phyloP scores from a whole-genome alignment of 2,329 filamentous ascomycete species.

The Fusarium keratoplasticum region DNA sequence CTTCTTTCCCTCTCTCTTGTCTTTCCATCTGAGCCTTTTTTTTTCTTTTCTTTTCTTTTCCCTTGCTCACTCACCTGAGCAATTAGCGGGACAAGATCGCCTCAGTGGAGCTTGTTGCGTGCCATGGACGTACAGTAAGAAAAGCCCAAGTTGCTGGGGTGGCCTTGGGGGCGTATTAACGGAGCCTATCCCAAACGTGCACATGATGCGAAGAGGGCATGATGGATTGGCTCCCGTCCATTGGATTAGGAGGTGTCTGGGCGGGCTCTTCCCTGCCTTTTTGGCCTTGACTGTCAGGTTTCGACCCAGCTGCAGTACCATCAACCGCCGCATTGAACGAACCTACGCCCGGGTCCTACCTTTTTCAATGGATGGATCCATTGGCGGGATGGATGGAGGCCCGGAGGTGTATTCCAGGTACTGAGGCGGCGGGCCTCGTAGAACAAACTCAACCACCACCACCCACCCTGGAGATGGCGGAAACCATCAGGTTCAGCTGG shows the following conservation, averaged over 20 bases:
- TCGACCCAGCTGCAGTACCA: background rate
- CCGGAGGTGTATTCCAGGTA: background rate
- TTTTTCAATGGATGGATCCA: background rate
- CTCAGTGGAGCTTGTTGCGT: slow-evolving; percentile 8
- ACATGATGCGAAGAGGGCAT: slow-evolving; percentile 28
- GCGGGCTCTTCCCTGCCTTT: slow-evolving; percentile 13
- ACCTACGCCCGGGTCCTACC: background rate
- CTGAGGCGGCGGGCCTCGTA: background rate
- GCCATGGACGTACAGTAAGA: background rate
- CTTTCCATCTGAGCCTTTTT: background rate
- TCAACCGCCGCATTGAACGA: background rate
- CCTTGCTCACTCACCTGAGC: slow-evolving; percentile 8
- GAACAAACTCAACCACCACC: slow-evolving; percentile 17
- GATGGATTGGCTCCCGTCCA: slow-evolving; percentile 3
- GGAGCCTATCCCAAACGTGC: background rate
- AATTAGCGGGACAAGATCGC: slow-evolving; percentile 9
- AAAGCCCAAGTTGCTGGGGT: background rate
- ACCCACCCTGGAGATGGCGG: background rate
- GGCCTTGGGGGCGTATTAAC: background rate
- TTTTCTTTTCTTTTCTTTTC: slow-evolving; percentile 1
- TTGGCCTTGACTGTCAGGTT: slow-evolving; percentile 7
- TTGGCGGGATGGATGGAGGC: background rate
- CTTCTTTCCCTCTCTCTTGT: background rate
- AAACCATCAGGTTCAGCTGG: slow-evolving; percentile 16
- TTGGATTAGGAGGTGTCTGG: slow-evolving; percentile 6